These are phyloP conservation scores for Pseudomonodictys pantanalensis DNA, from an alignment of 495 filamentous ascomycete genomes.

Conservation along the genomic window DNA sequence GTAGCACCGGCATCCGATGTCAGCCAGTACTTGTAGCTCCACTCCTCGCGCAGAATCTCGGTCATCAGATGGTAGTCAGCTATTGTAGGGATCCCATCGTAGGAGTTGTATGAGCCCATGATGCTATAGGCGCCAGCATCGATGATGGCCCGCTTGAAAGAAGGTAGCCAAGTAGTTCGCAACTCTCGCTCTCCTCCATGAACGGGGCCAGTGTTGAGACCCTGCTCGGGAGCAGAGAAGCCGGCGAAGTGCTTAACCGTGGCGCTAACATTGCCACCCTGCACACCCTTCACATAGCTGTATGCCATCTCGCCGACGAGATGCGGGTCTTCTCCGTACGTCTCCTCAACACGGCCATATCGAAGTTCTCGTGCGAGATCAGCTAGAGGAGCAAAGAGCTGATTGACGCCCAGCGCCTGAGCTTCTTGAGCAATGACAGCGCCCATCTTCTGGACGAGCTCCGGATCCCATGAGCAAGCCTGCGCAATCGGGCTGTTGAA, in stretches of 20 bases:
- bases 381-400: slow-evolving; percentile 65
- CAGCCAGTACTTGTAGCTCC: slow-evolving; percentile 66
- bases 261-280: slow-evolving; percentile 60
- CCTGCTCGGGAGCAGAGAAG: slow-evolving; percentile 64
- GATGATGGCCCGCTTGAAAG: slow-evolving; percentile 65
- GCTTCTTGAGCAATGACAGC: slow-evolving; percentile 59
- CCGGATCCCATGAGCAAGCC: slow-evolving; percentile 62
- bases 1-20: slow-evolving; percentile 58
- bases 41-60: slow-evolving; percentile 64
- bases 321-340: slow-evolving; percentile 62
- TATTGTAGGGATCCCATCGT: slow-evolving; percentile 64
- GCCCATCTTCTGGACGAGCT: slow-evolving; percentile 58
- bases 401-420: slow-evolving; percentile 61
- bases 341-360: slow-evolving; percentile 70
- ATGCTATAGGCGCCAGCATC: slow-evolving; percentile 63
- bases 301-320: slow-evolving; percentile 61
- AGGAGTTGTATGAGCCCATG: slow-evolving; percentile 68
- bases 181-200: slow-evolving; percentile 67
- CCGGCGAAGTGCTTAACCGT: slow-evolving; percentile 70
- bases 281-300: slow-evolving; percentile 58
- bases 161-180: slow-evolving; percentile 63
- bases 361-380: slow-evolving; percentile 66
- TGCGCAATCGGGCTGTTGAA: slow-evolving; percentile 72
- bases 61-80: slow-evolving; percentile 61
- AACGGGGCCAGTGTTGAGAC: slow-evolving; percentile 65